Percentiles rank a stretch among this genome's conserved stretches.
Evolutionary conservation across 352 stramenopile genomes (phyloP).

Genomic region (Globisporangium lucens): DNA sequence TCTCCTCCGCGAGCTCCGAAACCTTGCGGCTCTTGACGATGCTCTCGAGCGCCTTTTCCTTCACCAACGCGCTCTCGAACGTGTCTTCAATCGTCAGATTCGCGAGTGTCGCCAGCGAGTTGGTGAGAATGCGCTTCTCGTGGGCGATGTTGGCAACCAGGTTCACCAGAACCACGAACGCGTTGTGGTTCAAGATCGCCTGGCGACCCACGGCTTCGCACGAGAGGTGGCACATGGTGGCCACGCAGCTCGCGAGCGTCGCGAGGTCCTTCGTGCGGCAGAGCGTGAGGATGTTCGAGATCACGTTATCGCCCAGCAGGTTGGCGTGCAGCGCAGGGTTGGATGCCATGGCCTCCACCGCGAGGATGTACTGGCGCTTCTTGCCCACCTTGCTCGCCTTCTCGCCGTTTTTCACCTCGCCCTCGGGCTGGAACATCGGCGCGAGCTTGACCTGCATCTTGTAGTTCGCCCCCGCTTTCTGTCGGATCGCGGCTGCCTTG

Average conservation of each 20-base stretch:
- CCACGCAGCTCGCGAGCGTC: constrained; percentile 49
- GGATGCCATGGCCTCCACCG: constrained; percentile 62
- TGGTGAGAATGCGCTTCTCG: constrained; percentile 12
- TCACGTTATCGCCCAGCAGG: constrained; percentile 57
- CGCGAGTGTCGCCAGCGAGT: constrained; percentile 39
- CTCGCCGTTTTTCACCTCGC: constrained; percentile 13
- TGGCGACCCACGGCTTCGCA: constrained; percentile 41
- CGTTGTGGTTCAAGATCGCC: constrained; percentile 53
- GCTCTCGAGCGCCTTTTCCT: constrained; percentile 68
- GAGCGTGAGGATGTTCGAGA: constrained; percentile 57
- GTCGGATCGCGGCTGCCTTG: constrained; percentile 30
- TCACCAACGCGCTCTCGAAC: constrained; percentile 60
- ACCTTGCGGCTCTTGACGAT: constrained; percentile 50
- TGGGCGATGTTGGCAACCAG: constrained; percentile 16
- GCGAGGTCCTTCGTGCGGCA: constrained; percentile 56
- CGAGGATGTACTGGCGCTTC: constrained; percentile 64
- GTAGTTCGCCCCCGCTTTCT: constrained; percentile 34
- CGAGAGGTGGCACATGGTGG: constrained; percentile 57
- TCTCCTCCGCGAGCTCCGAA: constrained; percentile 30
- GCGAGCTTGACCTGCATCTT: constrained; percentile 45
- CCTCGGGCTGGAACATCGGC: constrained; percentile 31
- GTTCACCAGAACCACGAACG: constrained; percentile 36
- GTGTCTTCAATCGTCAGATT: constrained; percentile 77
- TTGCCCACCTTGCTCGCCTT: constrained; percentile 34
- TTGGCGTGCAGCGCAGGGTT: constrained; percentile 47